Evolutionary conservation across 257 asterid species (phyloP).

Genomic region (Capsicum rhomboideum): DNA sequence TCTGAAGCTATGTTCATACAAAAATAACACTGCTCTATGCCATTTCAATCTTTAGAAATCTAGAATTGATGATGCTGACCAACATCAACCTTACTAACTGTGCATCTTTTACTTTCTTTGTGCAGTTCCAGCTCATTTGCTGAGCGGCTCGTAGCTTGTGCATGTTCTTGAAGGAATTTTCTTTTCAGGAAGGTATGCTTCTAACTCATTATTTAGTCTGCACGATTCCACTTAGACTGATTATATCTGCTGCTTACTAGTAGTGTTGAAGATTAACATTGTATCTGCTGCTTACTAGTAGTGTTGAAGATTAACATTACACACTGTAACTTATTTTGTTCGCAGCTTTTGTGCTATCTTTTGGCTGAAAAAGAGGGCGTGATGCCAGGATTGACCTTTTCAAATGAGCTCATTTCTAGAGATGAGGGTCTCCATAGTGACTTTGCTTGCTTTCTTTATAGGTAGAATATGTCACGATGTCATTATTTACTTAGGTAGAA

Average conservation of each 20-base stretch:
- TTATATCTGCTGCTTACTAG: background rate
- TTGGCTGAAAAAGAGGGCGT: conserved; percentile 80
- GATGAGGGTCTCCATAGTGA: conserved; percentile 89
- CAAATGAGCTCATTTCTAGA: conserved; percentile 78
- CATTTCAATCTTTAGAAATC: background rate
- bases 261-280: conserved; percentile 1
- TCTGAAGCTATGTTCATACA: background rate
- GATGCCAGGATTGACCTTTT: conserved; percentile 84
- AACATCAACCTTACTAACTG: background rate
- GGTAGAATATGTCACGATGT: conserved; percentile 21
- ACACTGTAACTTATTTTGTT: background rate
- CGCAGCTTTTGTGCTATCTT: conserved; percentile 75
- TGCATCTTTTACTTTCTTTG: background rate
- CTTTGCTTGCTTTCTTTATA: conserved; percentile 73
- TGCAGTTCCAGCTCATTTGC: conserved; percentile 66
- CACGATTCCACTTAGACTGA: background rate
- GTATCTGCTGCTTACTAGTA: too few relatives aligned
- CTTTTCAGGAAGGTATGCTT: conserved; percentile 72
- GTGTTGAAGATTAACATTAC: background rate
- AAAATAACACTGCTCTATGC: background rate
- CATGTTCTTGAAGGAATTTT: conserved; percentile 86
- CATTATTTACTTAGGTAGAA: background rate
- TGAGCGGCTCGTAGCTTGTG: conserved; percentile 76
- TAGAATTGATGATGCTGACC: background rate
- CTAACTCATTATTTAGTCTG: background rate